Evolutionary conservation across 805 yeast species (phyloP).

Genomic region (Danielia oregonensis): DNA sequence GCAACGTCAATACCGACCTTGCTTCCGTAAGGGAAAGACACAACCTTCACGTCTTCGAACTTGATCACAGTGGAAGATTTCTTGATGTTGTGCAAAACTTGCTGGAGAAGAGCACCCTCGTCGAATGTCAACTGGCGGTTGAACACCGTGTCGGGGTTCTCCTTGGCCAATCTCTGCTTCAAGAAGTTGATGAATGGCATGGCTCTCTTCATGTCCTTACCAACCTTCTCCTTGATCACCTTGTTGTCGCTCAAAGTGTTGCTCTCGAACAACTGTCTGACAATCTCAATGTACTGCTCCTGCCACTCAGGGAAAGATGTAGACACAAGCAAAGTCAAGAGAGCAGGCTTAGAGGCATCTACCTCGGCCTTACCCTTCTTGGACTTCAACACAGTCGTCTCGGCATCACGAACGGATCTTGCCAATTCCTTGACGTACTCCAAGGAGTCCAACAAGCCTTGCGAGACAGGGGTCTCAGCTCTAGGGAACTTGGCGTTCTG

Average conservation of each 20-base stretch:
- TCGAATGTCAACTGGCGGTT: constrained; percentile 83
- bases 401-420: constrained; percentile 89
- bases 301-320: constrained; percentile 76
- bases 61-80: constrained; percentile 57
- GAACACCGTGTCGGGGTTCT: constrained; percentile 75
- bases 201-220: constrained; percentile 93
- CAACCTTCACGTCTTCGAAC: constrained; percentile 55
- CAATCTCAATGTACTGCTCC: constrained; percentile 58
- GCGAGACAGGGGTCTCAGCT: constrained; percentile 62
- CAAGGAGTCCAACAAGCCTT: constrained; percentile 60
- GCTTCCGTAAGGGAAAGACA: constrained; percentile 62
- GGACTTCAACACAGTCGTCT: constrained; percentile 71
- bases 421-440: constrained; percentile 75
- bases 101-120: constrained; percentile 65
- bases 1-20: constrained; percentile 59
- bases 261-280: constrained; percentile 67
- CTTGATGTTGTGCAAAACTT: constrained; percentile 52
- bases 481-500: constrained; percentile 81
- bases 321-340: constrained; percentile 69
- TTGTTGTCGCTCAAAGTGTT: constrained; percentile 64
- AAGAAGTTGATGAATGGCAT: constrained; percentile 93
- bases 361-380: constrained; percentile 84
- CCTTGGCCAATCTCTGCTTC: constrained; percentile 72
- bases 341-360: constrained; percentile 70
- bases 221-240: constrained; percentile 60